Base-by-base conservation (phyloP, 2,329 filamentous ascomycete species). In the Sclerotinia spermophila region DNA sequence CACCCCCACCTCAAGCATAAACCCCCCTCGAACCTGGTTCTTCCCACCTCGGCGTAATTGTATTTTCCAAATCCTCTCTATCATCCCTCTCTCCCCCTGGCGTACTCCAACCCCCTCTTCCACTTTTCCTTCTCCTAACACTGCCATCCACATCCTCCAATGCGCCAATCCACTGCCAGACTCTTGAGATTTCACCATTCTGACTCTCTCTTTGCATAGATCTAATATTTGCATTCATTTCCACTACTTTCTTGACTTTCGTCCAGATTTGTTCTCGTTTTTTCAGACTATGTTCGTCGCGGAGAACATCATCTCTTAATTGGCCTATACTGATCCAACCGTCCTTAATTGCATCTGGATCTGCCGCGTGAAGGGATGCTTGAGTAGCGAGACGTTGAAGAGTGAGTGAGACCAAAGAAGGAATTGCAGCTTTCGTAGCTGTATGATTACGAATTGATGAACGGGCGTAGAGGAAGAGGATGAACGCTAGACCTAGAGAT, bases 211-310 rank as follows among this genome's bases (percentile, higher is more conserved):
- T 82, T 86, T 94, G 81, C 82, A 86, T 84, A 0, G 87, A 92
- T 56, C 96, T 87, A 24, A 99, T 91, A 78, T 99, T 99, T 72
- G 92, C 92, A 80, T 99, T 99, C 80, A 90, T 90, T 81, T 99
- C 96, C 0, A 99, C 94, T 67, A 98, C 91, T 67, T 85, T 87
- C 75, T 89, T 87, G 30, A 99, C 96, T 65, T 89, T 88, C 74
- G 89, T 86, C 96, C 96, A 99, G 66, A 99, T 84, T 70, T 88
- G 87, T 78, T 96, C 91, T 51, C 96, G 86, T 76, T 94, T 88
- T 13, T 86, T 85, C 30, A 94, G 85, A 5, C 87, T 90, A 79
- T 97, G 93, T 72, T 97, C 90, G 40, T 91, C 88, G 30, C 95
- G 86, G 53, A 99, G 84, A 4, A 99, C 90, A 78, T 98, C 95